Percentiles rank a stretch among this genome's conserved stretches.
These are phyloP conservation scores for Phlebopus sp. DNA, from an alignment of 1,284 basidiomycete genomes.

Conservation along the genomic window DNA sequence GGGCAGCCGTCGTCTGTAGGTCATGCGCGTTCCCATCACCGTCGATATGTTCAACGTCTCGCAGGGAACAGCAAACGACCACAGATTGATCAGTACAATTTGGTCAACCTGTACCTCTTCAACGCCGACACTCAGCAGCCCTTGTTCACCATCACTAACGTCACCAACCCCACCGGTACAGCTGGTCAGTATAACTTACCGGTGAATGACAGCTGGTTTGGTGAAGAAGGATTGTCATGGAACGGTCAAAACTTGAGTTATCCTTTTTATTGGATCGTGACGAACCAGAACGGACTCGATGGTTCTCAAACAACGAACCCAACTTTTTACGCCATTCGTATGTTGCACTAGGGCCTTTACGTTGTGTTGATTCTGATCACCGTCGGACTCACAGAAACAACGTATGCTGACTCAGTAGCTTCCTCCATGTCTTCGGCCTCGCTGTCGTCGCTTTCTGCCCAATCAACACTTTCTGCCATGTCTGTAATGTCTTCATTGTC, in stretches of 20 bases:
- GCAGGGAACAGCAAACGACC: conserved; percentile 54
- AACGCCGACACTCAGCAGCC: conserved; percentile 56
- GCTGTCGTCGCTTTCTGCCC: conserved; percentile 36
- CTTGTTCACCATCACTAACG: conserved; percentile 42
- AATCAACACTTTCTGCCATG: conserved; percentile 35
- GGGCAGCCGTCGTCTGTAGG: conserved; percentile 74
- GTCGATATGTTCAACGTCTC: conserved; percentile 19
- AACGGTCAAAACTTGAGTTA: conserved; percentile 52
- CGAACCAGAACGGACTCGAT: conserved; percentile 48
- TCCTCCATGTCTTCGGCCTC: conserved; percentile 50
- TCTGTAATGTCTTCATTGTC: conserved; percentile 27
- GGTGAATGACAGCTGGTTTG: conserved; percentile 77
- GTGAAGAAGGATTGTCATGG: conserved; percentile 49
- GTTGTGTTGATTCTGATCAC: conserved; percentile 12
- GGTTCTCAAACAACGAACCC: conserved; percentile 59
- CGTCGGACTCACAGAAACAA: conserved; percentile 54
- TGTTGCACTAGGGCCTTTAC: conserved; percentile 35
- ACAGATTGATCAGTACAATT: conserved; percentile 40
- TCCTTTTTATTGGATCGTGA: conserved; percentile 73
- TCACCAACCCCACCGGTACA: conserved; percentile 48
- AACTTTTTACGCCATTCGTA: conserved; percentile 75
- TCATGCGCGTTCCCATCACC: conserved; percentile 21
- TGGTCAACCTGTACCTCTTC: conserved; percentile 69
- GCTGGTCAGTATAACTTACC: conserved; percentile 53
- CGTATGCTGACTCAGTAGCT: conserved; percentile 59